Conservation (phyloP, 2,329 filamentous ascomycete species). For the Colletotrichum liriopes region DNA sequence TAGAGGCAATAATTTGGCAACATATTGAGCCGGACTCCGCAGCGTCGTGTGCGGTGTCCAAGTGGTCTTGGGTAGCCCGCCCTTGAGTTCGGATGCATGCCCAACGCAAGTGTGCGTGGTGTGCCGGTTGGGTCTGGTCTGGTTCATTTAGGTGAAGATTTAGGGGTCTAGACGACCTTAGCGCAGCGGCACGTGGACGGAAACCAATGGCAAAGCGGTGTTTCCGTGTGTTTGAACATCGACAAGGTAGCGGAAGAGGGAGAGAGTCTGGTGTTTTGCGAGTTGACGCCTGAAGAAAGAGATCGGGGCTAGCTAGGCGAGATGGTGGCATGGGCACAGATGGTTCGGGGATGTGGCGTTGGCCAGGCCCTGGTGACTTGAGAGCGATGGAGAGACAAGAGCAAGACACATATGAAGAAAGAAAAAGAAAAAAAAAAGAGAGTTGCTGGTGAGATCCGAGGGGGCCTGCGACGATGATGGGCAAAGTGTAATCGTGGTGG, state of each 20-base stretch:
- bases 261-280: slow-evolving; percentile 7
- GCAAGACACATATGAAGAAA: neutral
- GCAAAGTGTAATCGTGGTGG: slow-evolving; percentile 15
- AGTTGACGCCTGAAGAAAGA: slow-evolving; percentile 16
- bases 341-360: slow-evolving; percentile 1
- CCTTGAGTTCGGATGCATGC: slow-evolving; percentile 26
- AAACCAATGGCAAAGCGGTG: slow-evolving; percentile 11
- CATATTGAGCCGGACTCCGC: slow-evolving; percentile 6
- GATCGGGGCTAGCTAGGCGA: slow-evolving; percentile 30
- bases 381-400: neutral
- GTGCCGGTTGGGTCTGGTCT: neutral
- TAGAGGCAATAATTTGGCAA: slow-evolving; percentile 14
- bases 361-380: neutral
- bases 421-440: neutral
- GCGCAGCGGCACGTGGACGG: slow-evolving; percentile 22
- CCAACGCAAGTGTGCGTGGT: slow-evolving; percentile 2
- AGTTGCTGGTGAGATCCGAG: slow-evolving; percentile 4
- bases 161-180: slow-evolving; percentile 31
- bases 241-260: neutral
- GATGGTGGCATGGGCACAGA: neutral
- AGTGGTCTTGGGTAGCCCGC: neutral
- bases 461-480: neutral
- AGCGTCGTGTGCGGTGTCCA: neutral
- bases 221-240: neutral
- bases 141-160: neutral